phyloP scores from a whole-genome alignment of 768 basidiomycete genomes.

The Lentinula aciculospora region DNA sequence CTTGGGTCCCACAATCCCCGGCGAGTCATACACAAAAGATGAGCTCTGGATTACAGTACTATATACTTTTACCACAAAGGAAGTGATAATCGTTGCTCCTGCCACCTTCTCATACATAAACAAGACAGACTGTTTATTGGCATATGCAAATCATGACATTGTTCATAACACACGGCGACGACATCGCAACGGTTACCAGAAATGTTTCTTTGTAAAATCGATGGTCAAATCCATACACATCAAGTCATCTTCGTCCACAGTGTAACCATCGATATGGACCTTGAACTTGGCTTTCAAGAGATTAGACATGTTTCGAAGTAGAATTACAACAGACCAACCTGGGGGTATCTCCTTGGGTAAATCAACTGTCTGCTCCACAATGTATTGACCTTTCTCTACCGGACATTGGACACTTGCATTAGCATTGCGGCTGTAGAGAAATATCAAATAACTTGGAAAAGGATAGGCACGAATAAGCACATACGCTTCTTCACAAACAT shows the following conservation, averaged over 20 bases:
- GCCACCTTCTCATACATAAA: neutral
- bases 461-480: conserved; percentile 25
- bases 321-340: conserved; percentile 33
- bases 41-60: no score
- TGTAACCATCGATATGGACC: conserved; percentile 66
- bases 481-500: conserved; percentile 92
- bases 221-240: conserved; percentile 77
- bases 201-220: conserved; percentile 56
- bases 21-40: neutral
- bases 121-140: neutral
- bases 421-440: conserved; percentile 52
- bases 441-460: conserved; percentile 1
- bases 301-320: conserved; percentile 1
- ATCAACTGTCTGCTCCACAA: conserved; percentile 75
- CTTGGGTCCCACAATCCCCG: neutral
- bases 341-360: conserved; percentile 90
- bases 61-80: no score
- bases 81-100: no score
- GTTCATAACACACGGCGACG: neutral
- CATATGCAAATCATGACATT: neutral
- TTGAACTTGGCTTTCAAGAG: conserved; percentile 69
- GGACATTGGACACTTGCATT: conserved; percentile 83
- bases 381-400: conserved; percentile 63
- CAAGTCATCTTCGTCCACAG: conserved; percentile 66
- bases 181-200: conserved; percentile 18